Base-by-base conservation (phyloP, 225 moss, liverwort and hornwort genomes). In the Physcomitrium patens region DNA sequence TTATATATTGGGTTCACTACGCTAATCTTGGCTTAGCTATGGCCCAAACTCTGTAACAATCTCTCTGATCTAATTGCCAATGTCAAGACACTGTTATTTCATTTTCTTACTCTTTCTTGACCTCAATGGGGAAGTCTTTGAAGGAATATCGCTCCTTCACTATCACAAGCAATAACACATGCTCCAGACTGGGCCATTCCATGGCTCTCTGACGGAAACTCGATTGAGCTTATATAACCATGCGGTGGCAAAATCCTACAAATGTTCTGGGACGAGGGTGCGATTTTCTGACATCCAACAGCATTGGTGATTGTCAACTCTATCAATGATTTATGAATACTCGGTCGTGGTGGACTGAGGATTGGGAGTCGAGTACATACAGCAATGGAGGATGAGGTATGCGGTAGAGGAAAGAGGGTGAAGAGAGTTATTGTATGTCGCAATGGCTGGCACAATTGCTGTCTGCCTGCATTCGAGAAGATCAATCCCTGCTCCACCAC, bases 371-470 rank as follows among this genome's bases (percentile, higher is more conserved):
- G 26, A 7, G 31, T 52, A 23, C 43, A 22, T 12, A 11, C 43
- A 62, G 83, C 63, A 24, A 88, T 85, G 87, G 85, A 76, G 58
- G 82, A 71, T 13, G 87, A 82, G 51, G 84, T 77, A 72, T 88
- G 87, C 71, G 87, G 87, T 18, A 75, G 82, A 55, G 87, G 87
- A 44, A 85, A 88, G 79, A 77, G 85, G 77, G 82, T 88, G 61
- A 88, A 88, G 79, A 48, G 87, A 57, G 87, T 88, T 75, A 88
- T 85, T 65, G 87, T 85, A 28, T 88, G 87, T 48, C 80, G 82
- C 51, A 88, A 88, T 18, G 87, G 87, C 9, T 88, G 87, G 87
- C 87, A 85, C 57, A 85, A 88, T 73, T 88, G 87, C 72, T 88
- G 87, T 59, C 77, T 85, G 15, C 77, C 87, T 0, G 84, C 84